phyloP scores from a whole-genome alignment of 2,329 filamentous ascomycete species.

The Coleophoma eucalyptorum region DNA sequence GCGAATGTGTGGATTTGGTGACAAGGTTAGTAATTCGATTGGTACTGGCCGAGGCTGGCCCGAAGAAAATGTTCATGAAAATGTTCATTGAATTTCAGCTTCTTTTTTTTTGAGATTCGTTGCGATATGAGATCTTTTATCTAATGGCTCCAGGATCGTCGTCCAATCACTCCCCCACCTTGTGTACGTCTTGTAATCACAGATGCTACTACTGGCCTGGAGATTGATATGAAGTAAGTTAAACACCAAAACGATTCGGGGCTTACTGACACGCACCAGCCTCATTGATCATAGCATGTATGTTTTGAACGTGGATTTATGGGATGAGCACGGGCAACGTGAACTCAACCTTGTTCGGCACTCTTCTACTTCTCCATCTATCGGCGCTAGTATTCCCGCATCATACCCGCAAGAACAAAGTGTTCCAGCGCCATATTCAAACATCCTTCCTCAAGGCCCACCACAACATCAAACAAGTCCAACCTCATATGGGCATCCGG shows the following conservation, averaged over 20 bases:
- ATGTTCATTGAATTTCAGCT: too few relatives aligned
- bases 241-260: slow-evolving; percentile 26
- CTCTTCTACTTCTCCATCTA: slow-evolving; percentile 66
- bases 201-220: slow-evolving; percentile 70
- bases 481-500: not conserved
- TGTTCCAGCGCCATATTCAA: slow-evolving; percentile 27
- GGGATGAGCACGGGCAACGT: slow-evolving; percentile 53
- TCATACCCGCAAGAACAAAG: slow-evolving; percentile 60
- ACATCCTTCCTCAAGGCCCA: slow-evolving; percentile 12
- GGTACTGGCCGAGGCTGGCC: too few relatives aligned
- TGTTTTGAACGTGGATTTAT: slow-evolving; percentile 67
- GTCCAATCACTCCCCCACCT: slow-evolving; percentile 92
- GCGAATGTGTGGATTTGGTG: slow-evolving; percentile 97
- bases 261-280: slow-evolving; percentile 32
- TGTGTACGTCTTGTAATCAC: slow-evolving; percentile 81
- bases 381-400: slow-evolving; percentile 74
- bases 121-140: too few relatives aligned
- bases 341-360: slow-evolving; percentile 70
- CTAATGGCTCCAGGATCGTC: slow-evolving; percentile 57
- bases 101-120: too few relatives aligned
- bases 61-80: too few relatives aligned
- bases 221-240: slow-evolving; percentile 77
- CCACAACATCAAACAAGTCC: not conserved
- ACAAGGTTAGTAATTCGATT: slow-evolving; percentile 50
- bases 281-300: slow-evolving; percentile 67